Evolutionary conservation across 805 yeast genomes (phyloP).

Genomic region (Maudiozyma bulderi): DNA sequence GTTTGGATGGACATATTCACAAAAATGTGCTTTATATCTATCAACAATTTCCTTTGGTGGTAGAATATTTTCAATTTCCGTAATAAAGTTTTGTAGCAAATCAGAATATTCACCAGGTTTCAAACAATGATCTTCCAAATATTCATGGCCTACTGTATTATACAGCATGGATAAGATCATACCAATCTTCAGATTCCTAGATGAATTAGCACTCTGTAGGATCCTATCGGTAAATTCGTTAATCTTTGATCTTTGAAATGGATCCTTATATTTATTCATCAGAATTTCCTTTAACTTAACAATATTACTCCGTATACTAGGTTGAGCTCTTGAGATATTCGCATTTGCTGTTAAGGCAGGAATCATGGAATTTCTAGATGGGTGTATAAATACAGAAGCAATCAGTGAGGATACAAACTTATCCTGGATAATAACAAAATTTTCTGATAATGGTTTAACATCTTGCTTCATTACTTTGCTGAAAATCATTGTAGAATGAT

Average conservation of each 20-base stretch:
- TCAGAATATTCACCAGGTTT: constrained; percentile 20
- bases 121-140: constrained; percentile 23
- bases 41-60: constrained; percentile 21
- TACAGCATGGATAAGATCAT: constrained; percentile 16
- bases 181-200: constrained; percentile 15
- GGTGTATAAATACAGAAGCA: constrained; percentile 22
- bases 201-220: constrained; percentile 17
- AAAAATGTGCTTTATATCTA: constrained; percentile 21
- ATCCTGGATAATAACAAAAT: constrained; percentile 24
- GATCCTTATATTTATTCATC: constrained; percentile 17
- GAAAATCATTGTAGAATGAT: constrained; percentile 23
- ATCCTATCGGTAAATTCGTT: constrained; percentile 22
- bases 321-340: constrained; percentile 20
- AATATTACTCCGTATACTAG: constrained; percentile 16
- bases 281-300: constrained; percentile 19
- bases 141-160: constrained; percentile 16
- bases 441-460: constrained; percentile 27
- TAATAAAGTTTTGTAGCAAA: constrained; percentile 15
- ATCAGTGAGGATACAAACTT: constrained; percentile 21
- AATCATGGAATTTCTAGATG: constrained; percentile 23
- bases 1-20: constrained; percentile 20
- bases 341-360: constrained; percentile 23
- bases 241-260: constrained; percentile 16
- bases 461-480: constrained; percentile 26
- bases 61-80: constrained; percentile 15